These are phyloP conservation scores for Paraleonurus japonicus DNA, from an alignment of 257 asterid genomes.

Conservation along the genomic window DNA sequence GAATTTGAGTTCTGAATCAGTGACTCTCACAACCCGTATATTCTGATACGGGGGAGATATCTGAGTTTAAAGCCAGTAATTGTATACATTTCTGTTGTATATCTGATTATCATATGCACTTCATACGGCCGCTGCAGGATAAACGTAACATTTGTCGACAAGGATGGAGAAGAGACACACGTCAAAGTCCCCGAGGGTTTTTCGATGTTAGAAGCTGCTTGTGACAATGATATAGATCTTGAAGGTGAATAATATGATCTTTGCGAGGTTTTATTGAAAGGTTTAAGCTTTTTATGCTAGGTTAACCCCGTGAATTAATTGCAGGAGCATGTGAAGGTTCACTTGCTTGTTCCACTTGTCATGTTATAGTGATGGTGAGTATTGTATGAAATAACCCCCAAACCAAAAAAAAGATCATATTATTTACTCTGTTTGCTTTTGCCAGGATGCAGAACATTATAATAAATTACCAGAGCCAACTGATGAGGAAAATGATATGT, in stretches of 20 bases:
- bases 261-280: neutral
- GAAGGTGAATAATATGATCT: slow-evolving; percentile 64
- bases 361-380: slow-evolving; percentile 82
- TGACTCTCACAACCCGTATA: neutral
- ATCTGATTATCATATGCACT: neutral
- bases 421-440: slow-evolving; percentile 17
- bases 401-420: neutral
- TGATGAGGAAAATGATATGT: slow-evolving; percentile 94
- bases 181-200: slow-evolving; percentile 77
- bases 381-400: neutral
- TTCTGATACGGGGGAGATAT: neutral
- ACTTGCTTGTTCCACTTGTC: slow-evolving; percentile 97
- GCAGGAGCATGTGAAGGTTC: slow-evolving; percentile 98
- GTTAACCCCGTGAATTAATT: slow-evolving; percentile 17
- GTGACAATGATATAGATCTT: slow-evolving; percentile 80
- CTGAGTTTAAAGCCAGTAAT: slow-evolving; percentile 1
- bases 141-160: slow-evolving; percentile 78
- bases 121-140: slow-evolving; percentile 48
- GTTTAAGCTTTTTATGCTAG: neutral
- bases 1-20: neutral
- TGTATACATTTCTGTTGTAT: neutral
- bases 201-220: slow-evolving; percentile 95
- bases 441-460: slow-evolving; percentile 70
- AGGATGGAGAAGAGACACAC: slow-evolving; percentile 78
- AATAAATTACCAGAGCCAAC: slow-evolving; percentile 84